These are phyloP conservation scores for Phanerochaete carnosa DNA, from an alignment of 768 basidiomycete species.

Conservation along the genomic window DNA sequence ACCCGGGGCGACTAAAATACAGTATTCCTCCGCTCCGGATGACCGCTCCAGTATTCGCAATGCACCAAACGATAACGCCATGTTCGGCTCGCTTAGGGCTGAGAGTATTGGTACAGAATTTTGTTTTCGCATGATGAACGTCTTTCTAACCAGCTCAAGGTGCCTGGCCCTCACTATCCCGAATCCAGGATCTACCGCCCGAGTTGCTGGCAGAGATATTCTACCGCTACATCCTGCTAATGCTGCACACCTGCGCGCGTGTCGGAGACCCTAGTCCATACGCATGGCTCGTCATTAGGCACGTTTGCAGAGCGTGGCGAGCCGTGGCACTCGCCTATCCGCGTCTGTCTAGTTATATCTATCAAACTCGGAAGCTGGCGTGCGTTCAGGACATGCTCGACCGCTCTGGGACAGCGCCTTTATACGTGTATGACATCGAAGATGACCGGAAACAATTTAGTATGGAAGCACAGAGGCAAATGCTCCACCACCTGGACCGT, in stretches of 20 bases:
- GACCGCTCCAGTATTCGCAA: not conserved
- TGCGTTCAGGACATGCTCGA: not conserved
- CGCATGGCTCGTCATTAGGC: not conserved
- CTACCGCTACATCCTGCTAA: not conserved
- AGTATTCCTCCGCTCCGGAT: not conserved
- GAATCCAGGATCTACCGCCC: not conserved
- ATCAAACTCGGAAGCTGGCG: not conserved
- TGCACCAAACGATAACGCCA: not conserved
- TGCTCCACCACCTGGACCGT: no score
- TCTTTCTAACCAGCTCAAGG: no score
- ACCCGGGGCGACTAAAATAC: not conserved
- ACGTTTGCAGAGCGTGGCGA: not conserved
- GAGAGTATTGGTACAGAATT: no score
- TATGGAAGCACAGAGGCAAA: no score
- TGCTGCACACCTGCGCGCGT: no score
- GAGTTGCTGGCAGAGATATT: not conserved
- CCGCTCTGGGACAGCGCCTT: conserved; percentile 8
- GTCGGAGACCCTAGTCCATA: not conserved
- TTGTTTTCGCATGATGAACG: no score
- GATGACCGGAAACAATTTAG: not conserved
- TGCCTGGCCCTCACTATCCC: not conserved
- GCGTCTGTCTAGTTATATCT: not conserved
- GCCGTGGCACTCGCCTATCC: not conserved
- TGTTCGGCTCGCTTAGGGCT: no score
- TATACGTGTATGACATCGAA: not conserved